Evolutionary conservation across 2,329 filamentous ascomycete genomes (phyloP).

Genomic region (Scortechinia acanthostroma): DNA sequence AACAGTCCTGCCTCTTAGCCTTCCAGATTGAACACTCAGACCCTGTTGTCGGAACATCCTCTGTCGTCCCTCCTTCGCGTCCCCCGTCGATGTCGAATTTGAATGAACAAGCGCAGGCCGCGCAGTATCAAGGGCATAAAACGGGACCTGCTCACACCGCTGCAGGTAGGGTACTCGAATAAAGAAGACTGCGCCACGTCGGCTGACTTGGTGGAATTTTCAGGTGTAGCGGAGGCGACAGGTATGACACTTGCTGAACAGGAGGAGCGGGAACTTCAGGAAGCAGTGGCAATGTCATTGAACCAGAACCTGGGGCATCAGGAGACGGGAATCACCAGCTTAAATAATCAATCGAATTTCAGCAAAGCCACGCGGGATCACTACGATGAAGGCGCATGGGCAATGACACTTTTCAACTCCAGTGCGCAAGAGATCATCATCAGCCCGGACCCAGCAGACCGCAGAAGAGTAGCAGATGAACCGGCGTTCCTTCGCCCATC

Average conservation of each 20-base stretch:
- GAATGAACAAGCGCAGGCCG: slow-evolving; percentile 10
- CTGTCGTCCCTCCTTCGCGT: slow-evolving; percentile 29
- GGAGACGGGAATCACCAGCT: slow-evolving; percentile 42
- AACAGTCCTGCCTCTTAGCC: not conserved
- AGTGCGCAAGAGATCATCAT: slow-evolving; percentile 41
- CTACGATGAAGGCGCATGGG: slow-evolving; percentile 46
- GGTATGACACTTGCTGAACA: slow-evolving; percentile 27
- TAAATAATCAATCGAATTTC: slow-evolving; percentile 28
- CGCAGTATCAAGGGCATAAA: slow-evolving; percentile 12
- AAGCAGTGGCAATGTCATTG: slow-evolving; percentile 34
- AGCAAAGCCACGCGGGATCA: slow-evolving; percentile 42
- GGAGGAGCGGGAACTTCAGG: slow-evolving; percentile 31
- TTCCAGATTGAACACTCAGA: not conserved
- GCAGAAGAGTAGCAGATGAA: slow-evolving; percentile 33
- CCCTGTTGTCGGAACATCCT: slow-evolving; percentile 9
- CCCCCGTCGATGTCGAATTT: slow-evolving; percentile 31
- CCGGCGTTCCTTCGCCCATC: slow-evolving; percentile 51
- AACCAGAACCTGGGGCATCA: slow-evolving; percentile 32
- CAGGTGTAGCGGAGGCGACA: too few species aligned
- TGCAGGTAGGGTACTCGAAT: slow-evolving; percentile 9
- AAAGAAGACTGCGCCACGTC: too few species aligned
- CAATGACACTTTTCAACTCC: slow-evolving; percentile 37
- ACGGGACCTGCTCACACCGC: too few species aligned
- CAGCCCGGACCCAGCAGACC: slow-evolving; percentile 39
- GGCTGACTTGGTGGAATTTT: too few species aligned